A percentile compares a stretch with the other conserved stretches of the same genome.
These are phyloP conservation scores for Lachnellula cervina DNA, from an alignment of 2,329 filamentous ascomycete genomes.

Conservation along the genomic window DNA sequence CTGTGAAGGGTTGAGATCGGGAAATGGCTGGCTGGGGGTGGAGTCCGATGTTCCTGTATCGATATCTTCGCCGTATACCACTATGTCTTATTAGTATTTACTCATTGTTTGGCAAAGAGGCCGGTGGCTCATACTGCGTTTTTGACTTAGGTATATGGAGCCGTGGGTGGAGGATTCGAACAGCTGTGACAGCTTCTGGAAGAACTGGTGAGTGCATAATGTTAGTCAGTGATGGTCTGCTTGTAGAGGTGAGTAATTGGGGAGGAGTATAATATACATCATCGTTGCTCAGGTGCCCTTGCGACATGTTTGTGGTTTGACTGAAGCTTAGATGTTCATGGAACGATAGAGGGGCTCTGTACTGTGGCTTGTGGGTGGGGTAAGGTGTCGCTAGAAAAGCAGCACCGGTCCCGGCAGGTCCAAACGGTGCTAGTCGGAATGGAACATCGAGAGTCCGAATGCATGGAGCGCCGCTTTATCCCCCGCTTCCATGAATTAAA, in stretches of 20 bases:
- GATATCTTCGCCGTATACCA: conserved; percentile 24
- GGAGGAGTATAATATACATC: conserved; percentile 42
- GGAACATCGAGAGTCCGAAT: too few species aligned
- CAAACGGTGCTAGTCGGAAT: too few species aligned
- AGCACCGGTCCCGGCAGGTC: too few species aligned
- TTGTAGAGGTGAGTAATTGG: background rate
- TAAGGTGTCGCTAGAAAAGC: background rate
- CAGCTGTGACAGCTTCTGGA: conserved; percentile 56
- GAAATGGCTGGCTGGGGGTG: conserved; percentile 47
- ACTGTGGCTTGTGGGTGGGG: too few species aligned
- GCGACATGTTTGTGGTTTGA: conserved; percentile 36
- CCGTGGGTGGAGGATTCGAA: conserved; percentile 68
- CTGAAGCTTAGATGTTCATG: background rate
- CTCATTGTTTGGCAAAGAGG: conserved; percentile 1
- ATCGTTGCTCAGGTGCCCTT: conserved; percentile 54
- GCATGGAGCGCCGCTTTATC: too few species aligned
- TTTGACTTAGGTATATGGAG: conserved; percentile 70
- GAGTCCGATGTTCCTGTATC: conserved; percentile 32
- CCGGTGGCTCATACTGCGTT: conserved; percentile 52
- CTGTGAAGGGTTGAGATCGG: conserved; percentile 53
- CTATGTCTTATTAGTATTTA: conserved; percentile 16
- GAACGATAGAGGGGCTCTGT: background rate
- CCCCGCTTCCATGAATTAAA: too few species aligned
- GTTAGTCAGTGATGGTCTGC: conserved; percentile 17
- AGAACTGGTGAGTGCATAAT: conserved; percentile 54